A percentile compares a stretch with the other conserved stretches of the same genome.
Conservation (phyloP, 768 basidiomycete species). For the Suillus alpinus region DNA sequence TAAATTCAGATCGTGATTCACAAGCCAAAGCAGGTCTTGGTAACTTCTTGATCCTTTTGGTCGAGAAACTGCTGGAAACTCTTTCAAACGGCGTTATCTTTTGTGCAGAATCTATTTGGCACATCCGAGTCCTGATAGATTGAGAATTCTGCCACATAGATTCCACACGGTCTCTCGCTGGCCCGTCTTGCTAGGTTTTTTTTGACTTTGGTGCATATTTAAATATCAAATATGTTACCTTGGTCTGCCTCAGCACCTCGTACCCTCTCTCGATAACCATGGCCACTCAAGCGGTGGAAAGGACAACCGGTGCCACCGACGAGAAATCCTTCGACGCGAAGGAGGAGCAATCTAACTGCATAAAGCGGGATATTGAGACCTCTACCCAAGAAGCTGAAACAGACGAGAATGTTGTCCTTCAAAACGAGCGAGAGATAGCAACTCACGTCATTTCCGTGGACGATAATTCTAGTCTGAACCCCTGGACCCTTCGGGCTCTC, state of each 20-base stretch:
- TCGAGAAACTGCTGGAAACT: neutral
- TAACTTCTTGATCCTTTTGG: neutral
- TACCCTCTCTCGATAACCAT: constrained; percentile 6
- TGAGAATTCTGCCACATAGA: neutral
- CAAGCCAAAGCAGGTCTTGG: neutral
- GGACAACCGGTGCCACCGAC: constrained; percentile 9
- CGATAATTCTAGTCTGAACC: constrained; percentile 28
- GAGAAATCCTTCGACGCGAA: constrained; percentile 15
- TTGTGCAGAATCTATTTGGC: neutral
- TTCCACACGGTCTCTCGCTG: neutral
- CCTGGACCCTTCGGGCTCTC: constrained; percentile 42
- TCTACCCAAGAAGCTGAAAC: constrained; percentile 5
- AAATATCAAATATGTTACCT: neutral
- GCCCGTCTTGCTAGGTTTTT: neutral
- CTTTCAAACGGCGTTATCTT: neutral
- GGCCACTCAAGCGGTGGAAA: constrained; percentile 1
- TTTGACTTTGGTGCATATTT: neutral
- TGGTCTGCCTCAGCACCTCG: neutral
- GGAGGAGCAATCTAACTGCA: constrained; percentile 26
- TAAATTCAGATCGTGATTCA: neutral
- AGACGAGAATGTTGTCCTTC: constrained; percentile 24
- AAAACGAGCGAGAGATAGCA: constrained; percentile 45
- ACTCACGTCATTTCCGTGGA: constrained; percentile 45
- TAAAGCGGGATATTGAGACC: constrained; percentile 34
- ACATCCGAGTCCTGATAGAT: neutral